Conservation (phyloP, 208 protist species). For the Leishmania gerbilli region DNA sequence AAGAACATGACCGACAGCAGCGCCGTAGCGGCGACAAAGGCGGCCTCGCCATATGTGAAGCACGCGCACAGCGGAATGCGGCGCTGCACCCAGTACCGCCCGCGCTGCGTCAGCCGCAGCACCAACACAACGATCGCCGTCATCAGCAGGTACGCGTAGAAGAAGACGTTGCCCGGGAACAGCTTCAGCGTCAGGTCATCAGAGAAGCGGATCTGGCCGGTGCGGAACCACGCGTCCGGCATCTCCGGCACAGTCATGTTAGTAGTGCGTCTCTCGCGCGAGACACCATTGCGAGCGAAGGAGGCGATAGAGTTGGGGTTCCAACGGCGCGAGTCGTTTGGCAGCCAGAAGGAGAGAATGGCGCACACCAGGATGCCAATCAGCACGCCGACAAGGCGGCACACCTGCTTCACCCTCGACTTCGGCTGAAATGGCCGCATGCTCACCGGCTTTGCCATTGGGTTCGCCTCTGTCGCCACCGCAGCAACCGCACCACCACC, state of each 20-base stretch:
- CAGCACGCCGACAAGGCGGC: slow-evolving; percentile 19
- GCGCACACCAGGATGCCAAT: slow-evolving; percentile 30
- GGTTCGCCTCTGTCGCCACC: slow-evolving; percentile 2
- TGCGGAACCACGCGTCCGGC: slow-evolving; percentile 45
- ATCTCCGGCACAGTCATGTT: slow-evolving; percentile 45
- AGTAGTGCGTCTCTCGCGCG: neutral
- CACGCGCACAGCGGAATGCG: slow-evolving; percentile 20
- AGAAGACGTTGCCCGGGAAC: slow-evolving; percentile 70
- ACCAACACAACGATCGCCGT: slow-evolving; percentile 29
- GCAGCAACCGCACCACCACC: neutral
- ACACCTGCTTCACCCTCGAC: slow-evolving; percentile 12
- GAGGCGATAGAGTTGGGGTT: slow-evolving; percentile 28
- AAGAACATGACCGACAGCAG: slow-evolving; percentile 46
- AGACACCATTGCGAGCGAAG: slow-evolving; percentile 18
- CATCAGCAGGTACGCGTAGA: slow-evolving; percentile 51
- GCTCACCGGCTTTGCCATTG: slow-evolving; percentile 12
- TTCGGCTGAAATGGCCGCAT: slow-evolving; percentile 8
- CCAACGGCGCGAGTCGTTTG: slow-evolving; percentile 47
- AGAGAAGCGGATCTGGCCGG: slow-evolving; percentile 34
- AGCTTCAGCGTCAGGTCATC: slow-evolving; percentile 48
- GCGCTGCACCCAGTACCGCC: slow-evolving; percentile 27
- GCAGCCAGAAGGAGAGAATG: slow-evolving; percentile 50
- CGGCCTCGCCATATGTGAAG: slow-evolving; percentile 36
- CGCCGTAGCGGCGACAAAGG: slow-evolving; percentile 33
- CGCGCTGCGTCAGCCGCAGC: slow-evolving; percentile 29